Percentiles rank a stretch among this genome's conserved stretches.
These are phyloP conservation scores for Phytopythium chamaehyphon DNA, from an alignment of 352 stramenopile species.

Conservation along the genomic window DNA sequence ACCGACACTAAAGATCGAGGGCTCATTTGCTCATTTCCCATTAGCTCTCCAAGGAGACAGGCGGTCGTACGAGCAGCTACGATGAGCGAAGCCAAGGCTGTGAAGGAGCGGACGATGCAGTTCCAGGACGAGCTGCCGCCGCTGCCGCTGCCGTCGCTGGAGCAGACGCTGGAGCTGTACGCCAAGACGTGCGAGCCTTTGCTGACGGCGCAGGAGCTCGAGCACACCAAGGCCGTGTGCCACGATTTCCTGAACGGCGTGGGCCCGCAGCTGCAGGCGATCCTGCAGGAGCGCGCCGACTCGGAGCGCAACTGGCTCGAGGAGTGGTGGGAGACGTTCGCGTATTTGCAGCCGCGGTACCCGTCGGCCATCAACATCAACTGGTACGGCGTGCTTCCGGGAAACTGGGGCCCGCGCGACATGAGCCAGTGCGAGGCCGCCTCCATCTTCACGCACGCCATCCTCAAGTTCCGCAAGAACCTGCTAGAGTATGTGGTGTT, in stretches of 20 bases:
- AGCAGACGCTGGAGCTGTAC: constrained; percentile 92
- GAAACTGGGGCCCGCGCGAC: constrained; percentile 89
- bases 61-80: no score
- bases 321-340: constrained; percentile 96
- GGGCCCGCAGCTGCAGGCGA: constrained; percentile 87
- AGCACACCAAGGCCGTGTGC: constrained; percentile 88
- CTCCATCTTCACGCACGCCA: constrained; percentile 79
- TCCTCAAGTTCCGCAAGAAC: constrained; percentile 92
- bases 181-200: constrained; percentile 91
- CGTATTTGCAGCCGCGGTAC: constrained; percentile 94
- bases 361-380: constrained; percentile 96
- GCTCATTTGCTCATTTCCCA: not conserved
- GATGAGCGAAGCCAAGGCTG: not conserved
- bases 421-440: constrained; percentile 90
- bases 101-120: constrained; percentile 63
- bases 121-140: constrained; percentile 87
- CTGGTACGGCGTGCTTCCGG: constrained; percentile 96
- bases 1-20: constrained; percentile 1
- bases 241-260: constrained; percentile 88
- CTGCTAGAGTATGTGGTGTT: constrained; percentile 68
- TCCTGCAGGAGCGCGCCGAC: constrained; percentile 81
- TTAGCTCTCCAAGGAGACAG: no score
- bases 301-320: constrained; percentile 89
- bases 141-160: constrained; percentile 91
- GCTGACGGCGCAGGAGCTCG: constrained; percentile 82